phyloP scores from a whole-genome alignment of 2,329 filamentous ascomycete species.

The Fusarium abutilonis region DNA sequence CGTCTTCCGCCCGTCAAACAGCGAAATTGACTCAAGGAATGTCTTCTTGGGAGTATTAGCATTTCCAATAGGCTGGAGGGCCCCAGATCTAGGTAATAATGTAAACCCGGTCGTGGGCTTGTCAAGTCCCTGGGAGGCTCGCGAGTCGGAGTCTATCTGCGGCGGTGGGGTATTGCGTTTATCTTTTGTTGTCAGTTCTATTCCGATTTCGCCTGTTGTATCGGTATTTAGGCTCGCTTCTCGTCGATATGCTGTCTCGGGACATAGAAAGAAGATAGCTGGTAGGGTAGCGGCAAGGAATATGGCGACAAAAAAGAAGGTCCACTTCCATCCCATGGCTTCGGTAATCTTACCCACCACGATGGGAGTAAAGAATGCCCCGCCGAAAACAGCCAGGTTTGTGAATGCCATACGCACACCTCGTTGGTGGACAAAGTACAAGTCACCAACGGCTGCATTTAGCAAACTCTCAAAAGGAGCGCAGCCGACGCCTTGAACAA shows the following conservation, averaged over 20 bases:
- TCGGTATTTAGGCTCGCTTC: slow-evolving; percentile 76
- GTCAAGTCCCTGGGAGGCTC: slow-evolving; percentile 1
- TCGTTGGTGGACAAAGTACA: slow-evolving; percentile 88
- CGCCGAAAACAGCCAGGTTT: slow-evolving; percentile 66
- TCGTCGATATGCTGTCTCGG: slow-evolving; percentile 83
- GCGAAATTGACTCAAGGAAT: slow-evolving; percentile 68
- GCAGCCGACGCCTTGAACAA: slow-evolving; percentile 86
- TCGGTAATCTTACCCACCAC: slow-evolving; percentile 86
- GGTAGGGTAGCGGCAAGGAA: slow-evolving; percentile 78
- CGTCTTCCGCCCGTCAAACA: slow-evolving; percentile 85
- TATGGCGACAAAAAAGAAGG: slow-evolving; percentile 88
- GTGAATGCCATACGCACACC: slow-evolving; percentile 87
- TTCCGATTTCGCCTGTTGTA: slow-evolving; percentile 54
- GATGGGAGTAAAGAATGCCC: slow-evolving; percentile 79
- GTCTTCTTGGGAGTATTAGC: slow-evolving; percentile 61
- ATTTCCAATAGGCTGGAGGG: slow-evolving; percentile 50
- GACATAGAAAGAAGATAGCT: slow-evolving; percentile 79
- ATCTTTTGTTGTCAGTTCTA: slow-evolving; percentile 25
- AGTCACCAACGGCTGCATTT: slow-evolving; percentile 87
- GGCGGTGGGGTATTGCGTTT: slow-evolving; percentile 18
- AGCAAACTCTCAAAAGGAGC: slow-evolving; percentile 92
- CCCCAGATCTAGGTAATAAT: slow-evolving; percentile 47
- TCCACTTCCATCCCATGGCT: slow-evolving; percentile 83
- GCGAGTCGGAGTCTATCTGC: slow-evolving; percentile 9
- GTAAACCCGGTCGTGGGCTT: slow-evolving; percentile 42